These are phyloP conservation scores for Auricularia auricula-judae DNA, from an alignment of 768 basidiomycete species.

Conservation along the genomic window DNA sequence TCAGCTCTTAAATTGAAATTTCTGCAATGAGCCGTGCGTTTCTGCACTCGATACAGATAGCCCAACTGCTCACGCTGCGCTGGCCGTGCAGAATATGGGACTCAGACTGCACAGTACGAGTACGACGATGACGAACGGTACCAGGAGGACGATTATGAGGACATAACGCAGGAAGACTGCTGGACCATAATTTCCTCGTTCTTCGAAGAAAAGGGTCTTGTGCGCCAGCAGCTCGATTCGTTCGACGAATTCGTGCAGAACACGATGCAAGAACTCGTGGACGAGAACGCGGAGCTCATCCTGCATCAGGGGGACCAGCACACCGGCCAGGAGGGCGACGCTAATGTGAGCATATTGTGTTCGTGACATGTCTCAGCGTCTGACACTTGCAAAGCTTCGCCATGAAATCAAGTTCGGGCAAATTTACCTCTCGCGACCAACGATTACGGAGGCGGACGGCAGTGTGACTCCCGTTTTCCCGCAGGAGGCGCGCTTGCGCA, in stretches of 20 bases:
- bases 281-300: constrained; percentile 91
- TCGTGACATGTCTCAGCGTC: constrained; percentile 26
- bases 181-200: constrained; percentile 95
- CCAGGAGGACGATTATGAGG: constrained; percentile 44
- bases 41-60: no score
- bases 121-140: constrained; percentile 26
- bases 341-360: constrained; percentile 12
- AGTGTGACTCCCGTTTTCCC: constrained; percentile 90
- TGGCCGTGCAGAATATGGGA: background rate
- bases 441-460: constrained; percentile 91
- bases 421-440: constrained; percentile 92
- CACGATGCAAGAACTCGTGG: constrained; percentile 98
- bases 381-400: constrained; percentile 43
- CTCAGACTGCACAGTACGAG: background rate
- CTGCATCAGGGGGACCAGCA: constrained; percentile 96
- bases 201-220: constrained; percentile 95
- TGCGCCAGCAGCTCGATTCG: constrained; percentile 93
- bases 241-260: constrained; percentile 99
- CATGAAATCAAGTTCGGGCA: constrained; percentile 97
- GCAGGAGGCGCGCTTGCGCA: constrained; percentile 89
- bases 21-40: no score
- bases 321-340: constrained; percentile 65
- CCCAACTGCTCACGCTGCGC: no score
- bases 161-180: constrained; percentile 87
- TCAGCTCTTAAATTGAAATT: no score